Conservation (phyloP, 805 yeast genomes). For the Saccharomycopsis oosterbeekiorum region DNA sequence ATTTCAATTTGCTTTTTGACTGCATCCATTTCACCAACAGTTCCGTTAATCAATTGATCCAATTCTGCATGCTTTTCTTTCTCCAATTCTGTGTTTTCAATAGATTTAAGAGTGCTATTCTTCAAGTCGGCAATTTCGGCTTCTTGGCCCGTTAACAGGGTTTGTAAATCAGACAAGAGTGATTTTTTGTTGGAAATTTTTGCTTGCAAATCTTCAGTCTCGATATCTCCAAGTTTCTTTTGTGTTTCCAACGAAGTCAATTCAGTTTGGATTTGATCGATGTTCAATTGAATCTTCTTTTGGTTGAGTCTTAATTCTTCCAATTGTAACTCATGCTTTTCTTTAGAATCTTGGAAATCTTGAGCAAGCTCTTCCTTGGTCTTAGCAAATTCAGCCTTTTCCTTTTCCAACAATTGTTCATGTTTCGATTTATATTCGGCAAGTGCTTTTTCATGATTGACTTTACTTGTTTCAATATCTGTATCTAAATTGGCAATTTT, state of each 20-base stretch:
- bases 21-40: conserved; percentile 6
- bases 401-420: conserved; percentile 7
- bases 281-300: conserved; percentile 11
- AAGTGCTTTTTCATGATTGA: conserved; percentile 9
- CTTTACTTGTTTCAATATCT: conserved; percentile 4
- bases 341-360: conserved; percentile 8
- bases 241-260: conserved; percentile 11
- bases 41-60: conserved; percentile 5
- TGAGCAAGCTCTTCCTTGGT: conserved; percentile 13
- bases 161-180: neutral
- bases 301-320: conserved; percentile 12
- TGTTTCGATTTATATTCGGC: conserved; percentile 8
- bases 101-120: neutral
- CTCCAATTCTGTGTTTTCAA: conserved; percentile 2
- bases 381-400: conserved; percentile 5
- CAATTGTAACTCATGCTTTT: conserved; percentile 10
- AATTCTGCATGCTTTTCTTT: conserved; percentile 14
- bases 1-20: conserved; percentile 3
- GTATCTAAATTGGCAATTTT: conserved; percentile 8
- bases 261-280: conserved; percentile 14
- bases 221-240: conserved; percentile 7
- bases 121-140: conserved; percentile 3
- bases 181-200: conserved; percentile 1
- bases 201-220: conserved; percentile 13
- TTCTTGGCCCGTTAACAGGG: neutral